phyloP scores from a whole-genome alignment of 176 grass and related monocot species.

The Triticum timopheevii region DNA sequence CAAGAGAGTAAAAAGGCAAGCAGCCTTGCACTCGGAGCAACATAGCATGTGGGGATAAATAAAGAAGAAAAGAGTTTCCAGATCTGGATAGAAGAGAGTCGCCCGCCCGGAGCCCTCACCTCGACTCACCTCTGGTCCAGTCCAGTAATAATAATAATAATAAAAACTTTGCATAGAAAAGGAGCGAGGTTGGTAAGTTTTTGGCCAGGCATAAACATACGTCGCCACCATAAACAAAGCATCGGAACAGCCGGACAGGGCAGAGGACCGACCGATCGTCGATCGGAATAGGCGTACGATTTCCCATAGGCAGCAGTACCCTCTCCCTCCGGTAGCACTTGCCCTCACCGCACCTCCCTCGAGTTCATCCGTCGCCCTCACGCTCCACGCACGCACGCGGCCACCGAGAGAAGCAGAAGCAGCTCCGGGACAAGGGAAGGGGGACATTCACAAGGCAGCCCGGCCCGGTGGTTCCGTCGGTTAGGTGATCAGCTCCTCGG shows the following conservation, averaged over 20 bases:
- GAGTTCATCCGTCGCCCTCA: slow-evolving; percentile 41
- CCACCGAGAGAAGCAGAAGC: not conserved
- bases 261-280: not conserved
- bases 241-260: slow-evolving; percentile 42
- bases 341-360: slow-evolving; percentile 7
- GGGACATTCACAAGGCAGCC: slow-evolving; percentile 2
- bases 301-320: slow-evolving; percentile 26
- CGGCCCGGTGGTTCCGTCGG: slow-evolving; percentile 21
- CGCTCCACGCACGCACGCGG: slow-evolving; percentile 11
- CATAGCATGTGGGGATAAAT: not conserved
- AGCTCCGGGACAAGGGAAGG: slow-evolving; percentile 14
- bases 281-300: slow-evolving; percentile 25
- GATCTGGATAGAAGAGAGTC: slow-evolving; percentile 41
- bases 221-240: slow-evolving; percentile 37
- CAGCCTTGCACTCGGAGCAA: slow-evolving; percentile 23
- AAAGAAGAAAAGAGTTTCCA: not conserved
- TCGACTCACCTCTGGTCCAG: not conserved
- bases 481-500: slow-evolving; percentile 40
- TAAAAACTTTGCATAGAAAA: slow-evolving; percentile 32
- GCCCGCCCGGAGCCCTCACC: not conserved
- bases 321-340: not conserved
- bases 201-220: slow-evolving; percentile 34
- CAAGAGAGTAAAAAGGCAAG: slow-evolving; percentile 30
- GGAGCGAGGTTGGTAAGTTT: slow-evolving; percentile 36
- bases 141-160: not conserved